These are phyloP conservation scores for Haplosporangium sp. DNA, from an alignment of 371 early-diverging fungal genomes.

Conservation along the genomic window DNA sequence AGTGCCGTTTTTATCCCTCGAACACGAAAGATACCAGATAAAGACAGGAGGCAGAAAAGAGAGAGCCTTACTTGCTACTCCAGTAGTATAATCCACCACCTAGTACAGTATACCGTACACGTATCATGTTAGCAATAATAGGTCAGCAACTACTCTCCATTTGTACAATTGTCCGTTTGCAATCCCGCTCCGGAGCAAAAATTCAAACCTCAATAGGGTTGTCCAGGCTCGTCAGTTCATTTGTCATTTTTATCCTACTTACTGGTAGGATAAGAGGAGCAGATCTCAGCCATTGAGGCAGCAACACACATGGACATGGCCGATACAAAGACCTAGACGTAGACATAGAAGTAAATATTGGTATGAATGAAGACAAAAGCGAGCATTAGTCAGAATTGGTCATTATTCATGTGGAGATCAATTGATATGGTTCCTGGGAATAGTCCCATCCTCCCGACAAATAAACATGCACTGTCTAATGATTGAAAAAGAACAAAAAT, in stretches of 20 bases:
- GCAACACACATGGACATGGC: conserved; percentile 59
- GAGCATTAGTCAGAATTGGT: not conserved
- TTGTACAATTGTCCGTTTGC: not conserved
- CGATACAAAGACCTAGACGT: conserved; percentile 45
- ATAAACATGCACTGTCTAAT: conserved; percentile 2
- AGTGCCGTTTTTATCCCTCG: no score
- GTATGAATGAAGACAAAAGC: conserved; percentile 3
- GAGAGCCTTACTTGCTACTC: conserved; percentile 42
- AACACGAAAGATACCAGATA: not conserved
- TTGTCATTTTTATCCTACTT: conserved; percentile 11
- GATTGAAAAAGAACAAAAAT: conserved; percentile 15
- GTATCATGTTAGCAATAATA: no score
- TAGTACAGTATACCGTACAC: not conserved
- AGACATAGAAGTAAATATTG: not conserved
- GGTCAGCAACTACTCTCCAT: no score
- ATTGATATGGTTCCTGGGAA: no score
- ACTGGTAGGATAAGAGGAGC: conserved; percentile 62
- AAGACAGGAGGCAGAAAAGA: no score
- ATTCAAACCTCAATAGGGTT: conserved; percentile 30
- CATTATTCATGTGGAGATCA: no score
- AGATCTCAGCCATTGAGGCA: conserved; percentile 70
- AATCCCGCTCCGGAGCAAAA: not conserved
- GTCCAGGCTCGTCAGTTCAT: not conserved
- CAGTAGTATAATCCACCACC: conserved; percentile 51
- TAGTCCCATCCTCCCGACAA: no score